A percentile compares a stretch with the other conserved stretches of the same genome.
phyloP scores from a whole-genome alignment of 2,329 filamentous ascomycete species.

The Cordyceps javanica region DNA sequence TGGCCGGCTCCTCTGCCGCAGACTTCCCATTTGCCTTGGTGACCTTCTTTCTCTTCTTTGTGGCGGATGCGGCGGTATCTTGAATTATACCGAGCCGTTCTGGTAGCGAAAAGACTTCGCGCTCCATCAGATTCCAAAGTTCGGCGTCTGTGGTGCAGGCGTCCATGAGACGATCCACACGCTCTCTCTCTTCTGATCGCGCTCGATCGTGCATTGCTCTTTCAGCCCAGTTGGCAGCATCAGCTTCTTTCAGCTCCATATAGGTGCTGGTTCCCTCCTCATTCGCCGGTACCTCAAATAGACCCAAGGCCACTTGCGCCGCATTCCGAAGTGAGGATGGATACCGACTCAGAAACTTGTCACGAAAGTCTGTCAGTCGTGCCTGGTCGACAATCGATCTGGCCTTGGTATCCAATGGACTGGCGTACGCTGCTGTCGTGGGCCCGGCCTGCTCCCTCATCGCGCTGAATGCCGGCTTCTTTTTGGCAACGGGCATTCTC shows the following conservation, averaged over 20 bases:
- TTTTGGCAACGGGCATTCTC: slow-evolving; percentile 25
- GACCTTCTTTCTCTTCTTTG: slow-evolving; percentile 1
- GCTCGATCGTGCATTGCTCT: slow-evolving; percentile 28
- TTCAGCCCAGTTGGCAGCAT: slow-evolving; percentile 29
- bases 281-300: slow-evolving; percentile 29
- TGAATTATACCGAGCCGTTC: slow-evolving; percentile 47
- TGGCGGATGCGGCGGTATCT: not conserved
- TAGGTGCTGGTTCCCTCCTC: slow-evolving; percentile 19
- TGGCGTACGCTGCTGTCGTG: not conserved
- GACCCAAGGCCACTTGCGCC: slow-evolving; percentile 32
- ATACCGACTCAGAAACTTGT: slow-evolving; percentile 32
- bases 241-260: slow-evolving; percentile 25
- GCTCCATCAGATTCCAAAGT: slow-evolving; percentile 61
- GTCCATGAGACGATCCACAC: slow-evolving; percentile 50
- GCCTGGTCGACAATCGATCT: slow-evolving; percentile 29
- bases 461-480: slow-evolving; percentile 13
- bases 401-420: slow-evolving; percentile 13
- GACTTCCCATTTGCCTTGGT: not conserved
- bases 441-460: not conserved
- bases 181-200: slow-evolving; percentile 39
- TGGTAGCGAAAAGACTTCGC: slow-evolving; percentile 59
- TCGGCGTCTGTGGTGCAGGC: slow-evolving; percentile 53
- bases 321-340: slow-evolving; percentile 33
- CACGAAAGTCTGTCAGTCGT: slow-evolving; percentile 26
- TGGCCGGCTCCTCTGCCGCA: not conserved